A percentile compares a stretch with the other conserved stretches of the same genome.
These are phyloP conservation scores for Mesembryanthemum crystallinum DNA, from an alignment of 148 eudicot species.

Conservation along the genomic window DNA sequence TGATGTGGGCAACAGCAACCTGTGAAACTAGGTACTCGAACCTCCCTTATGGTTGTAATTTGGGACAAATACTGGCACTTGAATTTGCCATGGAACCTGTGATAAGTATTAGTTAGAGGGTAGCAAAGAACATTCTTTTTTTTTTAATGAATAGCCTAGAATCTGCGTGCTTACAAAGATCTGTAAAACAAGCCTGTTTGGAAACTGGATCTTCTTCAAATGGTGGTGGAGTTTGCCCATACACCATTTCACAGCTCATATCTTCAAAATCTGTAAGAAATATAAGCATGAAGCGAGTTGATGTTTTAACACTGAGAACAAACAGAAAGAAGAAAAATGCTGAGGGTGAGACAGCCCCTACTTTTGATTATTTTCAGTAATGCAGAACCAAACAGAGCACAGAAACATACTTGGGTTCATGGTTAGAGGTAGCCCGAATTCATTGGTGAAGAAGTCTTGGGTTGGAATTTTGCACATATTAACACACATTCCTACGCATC, in stretches of 20 bases:
- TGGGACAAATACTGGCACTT: slow-evolving; percentile 55
- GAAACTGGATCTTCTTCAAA: slow-evolving; percentile 73
- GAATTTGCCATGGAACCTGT: slow-evolving; percentile 83
- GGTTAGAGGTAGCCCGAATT: slow-evolving; percentile 91
- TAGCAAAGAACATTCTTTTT: not conserved
- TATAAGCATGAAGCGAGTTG: not conserved
- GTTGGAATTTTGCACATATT: slow-evolving; percentile 98
- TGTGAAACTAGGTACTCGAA: not conserved
- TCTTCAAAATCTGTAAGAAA: slow-evolving; percentile 79
- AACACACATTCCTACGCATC: slow-evolving; percentile 93
- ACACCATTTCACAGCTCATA: slow-evolving; percentile 96
- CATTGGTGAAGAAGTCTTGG: slow-evolving; percentile 95
- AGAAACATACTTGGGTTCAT: slow-evolving; percentile 82
- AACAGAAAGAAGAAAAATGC: no score
- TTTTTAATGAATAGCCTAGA: not conserved
- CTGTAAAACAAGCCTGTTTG: slow-evolving; percentile 74
- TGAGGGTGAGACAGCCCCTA: no score
- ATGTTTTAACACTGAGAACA: not conserved
- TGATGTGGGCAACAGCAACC: not conserved
- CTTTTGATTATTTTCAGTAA: not conserved
- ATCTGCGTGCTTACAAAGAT: slow-evolving; percentile 54
- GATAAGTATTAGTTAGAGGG: slow-evolving; percentile 10
- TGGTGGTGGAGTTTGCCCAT: slow-evolving; percentile 85
- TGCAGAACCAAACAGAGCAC: not conserved
- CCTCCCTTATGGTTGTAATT: slow-evolving; percentile 46